These are phyloP conservation scores for Penicillium glabrum DNA, from an alignment of 2,329 filamentous ascomycete species.

Conservation along the genomic window DNA sequence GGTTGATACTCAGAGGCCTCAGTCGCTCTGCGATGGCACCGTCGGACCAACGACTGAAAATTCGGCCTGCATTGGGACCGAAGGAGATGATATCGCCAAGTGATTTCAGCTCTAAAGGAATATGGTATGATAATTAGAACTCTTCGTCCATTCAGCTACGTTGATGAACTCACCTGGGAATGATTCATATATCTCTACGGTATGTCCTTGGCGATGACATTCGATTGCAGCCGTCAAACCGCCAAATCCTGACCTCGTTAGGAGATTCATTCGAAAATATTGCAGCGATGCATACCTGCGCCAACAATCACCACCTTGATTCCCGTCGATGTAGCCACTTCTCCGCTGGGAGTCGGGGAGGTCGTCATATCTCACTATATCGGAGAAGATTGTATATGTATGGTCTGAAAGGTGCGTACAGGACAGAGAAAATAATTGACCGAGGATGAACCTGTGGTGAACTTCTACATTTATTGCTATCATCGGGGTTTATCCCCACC, in stretches of 20 bases:
- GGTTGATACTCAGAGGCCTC: slow-evolving; percentile 53
- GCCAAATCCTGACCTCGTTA: slow-evolving; percentile 52
- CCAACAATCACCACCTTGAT: slow-evolving; percentile 54
- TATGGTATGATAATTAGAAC: not conserved
- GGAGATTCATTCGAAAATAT: not conserved
- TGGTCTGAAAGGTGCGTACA: not conserved
- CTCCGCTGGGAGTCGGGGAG: slow-evolving; percentile 2
- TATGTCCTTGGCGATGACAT: slow-evolving; percentile 61
- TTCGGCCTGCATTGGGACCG: slow-evolving; percentile 60
- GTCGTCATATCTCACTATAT: not conserved
- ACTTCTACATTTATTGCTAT: not conserved
- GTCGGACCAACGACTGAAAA: slow-evolving; percentile 59
- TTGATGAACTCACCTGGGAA: slow-evolving; percentile 42
- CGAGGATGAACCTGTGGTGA: not conserved
- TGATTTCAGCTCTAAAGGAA: slow-evolving; percentile 52
- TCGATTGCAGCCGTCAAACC: slow-evolving; percentile 64
- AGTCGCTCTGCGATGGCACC: slow-evolving; percentile 51
- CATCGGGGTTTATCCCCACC: not conserved
- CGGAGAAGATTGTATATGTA: not conserved
- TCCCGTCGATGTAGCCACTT: slow-evolving; percentile 41
- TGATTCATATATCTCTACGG: slow-evolving; percentile 59
- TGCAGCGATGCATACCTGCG: slow-evolving; percentile 32
- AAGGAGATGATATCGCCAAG: slow-evolving; percentile 65
- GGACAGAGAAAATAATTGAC: not conserved
- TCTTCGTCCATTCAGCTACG: not conserved